Evolutionary conservation across 129 eudicot species (phyloP), one percentile per base, ranked within the genome.

Genomic region (Ambrosia artemisiifolia): DNA sequence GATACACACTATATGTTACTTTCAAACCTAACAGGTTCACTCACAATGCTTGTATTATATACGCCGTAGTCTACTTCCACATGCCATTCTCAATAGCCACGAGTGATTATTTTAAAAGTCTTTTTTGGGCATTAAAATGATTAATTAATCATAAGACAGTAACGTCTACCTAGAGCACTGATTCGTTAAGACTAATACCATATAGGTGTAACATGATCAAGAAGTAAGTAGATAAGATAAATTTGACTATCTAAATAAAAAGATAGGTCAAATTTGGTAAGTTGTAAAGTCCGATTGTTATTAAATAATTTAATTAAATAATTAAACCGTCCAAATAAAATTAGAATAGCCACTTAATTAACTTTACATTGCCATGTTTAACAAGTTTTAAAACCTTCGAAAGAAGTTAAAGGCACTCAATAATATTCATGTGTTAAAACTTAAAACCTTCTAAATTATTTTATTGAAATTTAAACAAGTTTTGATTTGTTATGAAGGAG

Each of bases 21-120:
- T 59, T 24, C 17, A 30, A 28, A 12, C 16, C 16, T 59, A 59
- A 28, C 63, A 20, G 35, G 63, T 20, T 24, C 53, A 65, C 53
- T 19, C 70, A 40, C 34, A 65, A 65, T 67, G 6, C 53, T 16
- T 6, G 4, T 17, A 17, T 34, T 7, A 13, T 18, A 57, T 11
- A 40, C 18, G 67, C 60, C 61, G n/a, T 28, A 67, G 7, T 66
- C 72, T 30, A 65, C 67, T 66, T 30, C 73, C 67, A 65, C 79
- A 54, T 75, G 74, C 49, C 10, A 75, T 34, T 17, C 28, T 56
- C 11, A 53, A 57, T 75, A 54, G 28, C 3, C 69, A 66, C 28
- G 43, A 75, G 51, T 67, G 65, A 54, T 53, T 54, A 36, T 20
- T 8, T 48, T 66, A 18, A 12, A 19, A 24, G 6, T 35, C 18